A percentile compares a stretch with the other conserved stretches of the same genome.
These are phyloP conservation scores for Thraustochytrium striatum DNA, from an alignment of 352 stramenopile species.

Conservation along the genomic window DNA sequence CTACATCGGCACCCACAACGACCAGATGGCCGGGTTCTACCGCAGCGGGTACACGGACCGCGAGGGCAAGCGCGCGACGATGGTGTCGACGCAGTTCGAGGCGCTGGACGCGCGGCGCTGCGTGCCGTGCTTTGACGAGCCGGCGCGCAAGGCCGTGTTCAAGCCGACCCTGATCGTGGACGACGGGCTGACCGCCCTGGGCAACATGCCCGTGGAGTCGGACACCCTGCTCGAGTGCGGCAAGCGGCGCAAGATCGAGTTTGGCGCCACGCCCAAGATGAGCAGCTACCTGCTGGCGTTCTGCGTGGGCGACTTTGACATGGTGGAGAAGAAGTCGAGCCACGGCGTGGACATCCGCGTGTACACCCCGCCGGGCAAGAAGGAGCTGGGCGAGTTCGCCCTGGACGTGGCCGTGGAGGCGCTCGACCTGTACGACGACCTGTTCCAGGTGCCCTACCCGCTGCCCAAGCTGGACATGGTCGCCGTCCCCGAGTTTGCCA, in stretches of 20 bases:
- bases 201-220: constrained; percentile 87
- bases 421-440: constrained; percentile 75
- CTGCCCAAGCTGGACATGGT: constrained; percentile 97
- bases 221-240: constrained; percentile 53
- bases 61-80: constrained; percentile 70
- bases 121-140: constrained; percentile 97
- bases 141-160: constrained; percentile 90
- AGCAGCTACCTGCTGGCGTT: constrained; percentile 94
- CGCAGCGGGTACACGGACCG: constrained; percentile 38
- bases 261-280: constrained; percentile 85
- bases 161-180: constrained; percentile 77
- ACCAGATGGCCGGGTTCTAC: constrained; percentile 50
- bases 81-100: constrained; percentile 89
- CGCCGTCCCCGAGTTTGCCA: constrained; percentile 90
- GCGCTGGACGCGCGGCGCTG: constrained; percentile 78
- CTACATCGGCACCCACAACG: constrained; percentile 37
- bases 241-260: constrained; percentile 2
- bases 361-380: constrained; percentile 87
- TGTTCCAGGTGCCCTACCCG: constrained; percentile 84
- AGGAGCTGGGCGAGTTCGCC: constrained; percentile 78
- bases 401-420: constrained; percentile 69
- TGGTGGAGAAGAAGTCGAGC: constrained; percentile 26
- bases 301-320: constrained; percentile 84
- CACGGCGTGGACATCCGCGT: constrained; percentile 67
- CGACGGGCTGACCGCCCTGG: constrained; percentile 80